A percentile compares a stretch with the other conserved stretches of the same genome.
Evolutionary conservation across 371 early-diverging fungal genomes (phyloP).

Genomic region (Mortierella sp.): DNA sequence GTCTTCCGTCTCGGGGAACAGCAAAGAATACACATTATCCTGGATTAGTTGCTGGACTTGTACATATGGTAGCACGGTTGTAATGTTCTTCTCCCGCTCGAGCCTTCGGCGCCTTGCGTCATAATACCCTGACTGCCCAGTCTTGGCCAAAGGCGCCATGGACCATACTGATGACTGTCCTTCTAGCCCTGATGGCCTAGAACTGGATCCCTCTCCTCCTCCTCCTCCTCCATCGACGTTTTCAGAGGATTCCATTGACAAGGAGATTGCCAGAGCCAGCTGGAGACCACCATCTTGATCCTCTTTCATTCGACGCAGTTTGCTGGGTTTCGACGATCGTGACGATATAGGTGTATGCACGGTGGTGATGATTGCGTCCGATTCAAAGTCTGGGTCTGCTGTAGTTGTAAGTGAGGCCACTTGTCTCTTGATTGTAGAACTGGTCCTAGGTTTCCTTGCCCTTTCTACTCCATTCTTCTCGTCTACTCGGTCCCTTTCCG

Average conservation of each 20-base stretch:
- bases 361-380: slow-evolving; percentile 44
- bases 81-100: slow-evolving; percentile 25
- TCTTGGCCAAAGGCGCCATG: slow-evolving; percentile 7
- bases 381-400: slow-evolving; percentile 29
- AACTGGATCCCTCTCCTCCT: background rate
- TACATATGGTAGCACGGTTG: slow-evolving; percentile 28
- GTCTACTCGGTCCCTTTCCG: background rate
- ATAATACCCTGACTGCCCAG: background rate
- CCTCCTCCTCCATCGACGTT: background rate
- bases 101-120: slow-evolving; percentile 17
- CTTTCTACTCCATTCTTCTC: background rate
- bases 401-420: slow-evolving; percentile 30
- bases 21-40: slow-evolving; percentile 28
- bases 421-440: slow-evolving; percentile 12
- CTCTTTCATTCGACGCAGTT: slow-evolving; percentile 13
- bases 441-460: slow-evolving; percentile 4
- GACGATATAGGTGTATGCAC: slow-evolving; percentile 14
- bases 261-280: slow-evolving; percentile 43
- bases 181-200: background rate
- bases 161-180: slow-evolving; percentile 8
- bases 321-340: slow-evolving; percentile 7
- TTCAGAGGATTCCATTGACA: slow-evolving; percentile 16
- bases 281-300: slow-evolving; percentile 47
- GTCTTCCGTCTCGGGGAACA: slow-evolving; percentile 38
- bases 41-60: slow-evolving; percentile 44